Percentiles rank a stretch among this genome's conserved stretches.
Evolutionary conservation across 805 yeast genomes (phyloP).

Genomic region (Metschnikowia cubensis): DNA sequence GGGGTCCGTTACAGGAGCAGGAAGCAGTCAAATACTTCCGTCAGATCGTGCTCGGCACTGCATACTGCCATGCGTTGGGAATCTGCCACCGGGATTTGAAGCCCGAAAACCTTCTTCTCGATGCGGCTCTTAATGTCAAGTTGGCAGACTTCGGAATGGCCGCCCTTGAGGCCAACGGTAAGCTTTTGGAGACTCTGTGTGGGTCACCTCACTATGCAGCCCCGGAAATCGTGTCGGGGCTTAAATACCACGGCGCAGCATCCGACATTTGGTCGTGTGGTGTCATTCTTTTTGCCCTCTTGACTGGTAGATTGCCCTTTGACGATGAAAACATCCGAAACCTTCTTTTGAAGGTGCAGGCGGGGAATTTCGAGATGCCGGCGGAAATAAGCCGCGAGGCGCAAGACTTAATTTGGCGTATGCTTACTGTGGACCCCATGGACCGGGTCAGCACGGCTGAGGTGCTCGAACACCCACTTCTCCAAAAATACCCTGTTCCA

Average conservation of each 20-base stretch:
- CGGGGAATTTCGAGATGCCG: constrained; percentile 74
- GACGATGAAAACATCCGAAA: constrained; percentile 78
- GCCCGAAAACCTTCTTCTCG: constrained; percentile 73
- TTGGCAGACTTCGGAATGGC: constrained; percentile 92
- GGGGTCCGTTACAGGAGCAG: constrained; percentile 66
- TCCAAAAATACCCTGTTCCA: constrained; percentile 48
- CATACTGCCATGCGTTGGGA: constrained; percentile 76
- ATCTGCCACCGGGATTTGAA: constrained; percentile 80
- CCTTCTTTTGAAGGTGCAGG: constrained; percentile 68
- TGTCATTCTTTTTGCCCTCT: constrained; percentile 69
- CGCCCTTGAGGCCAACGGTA: constrained; percentile 69
- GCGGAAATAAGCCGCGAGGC: constrained; percentile 59
- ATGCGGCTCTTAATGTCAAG: constrained; percentile 62
- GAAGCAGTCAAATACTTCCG: constrained; percentile 74
- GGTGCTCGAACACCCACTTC: constrained; percentile 57
- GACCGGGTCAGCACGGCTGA: constrained; percentile 65
- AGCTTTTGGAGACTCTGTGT: constrained; percentile 72
- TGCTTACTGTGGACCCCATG: constrained; percentile 68
- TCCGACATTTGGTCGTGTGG: constrained; percentile 91
- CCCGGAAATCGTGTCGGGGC: constrained; percentile 79
- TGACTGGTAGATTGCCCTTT: constrained; percentile 79
- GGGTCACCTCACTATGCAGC: constrained; percentile 90
- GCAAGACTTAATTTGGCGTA: constrained; percentile 56
- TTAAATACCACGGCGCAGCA: constrained; percentile 76
- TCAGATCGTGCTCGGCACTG: constrained; percentile 74